Base-by-base conservation (phyloP, 2,329 filamentous ascomycete genomes). In the Cytospora schulzeri region DNA sequence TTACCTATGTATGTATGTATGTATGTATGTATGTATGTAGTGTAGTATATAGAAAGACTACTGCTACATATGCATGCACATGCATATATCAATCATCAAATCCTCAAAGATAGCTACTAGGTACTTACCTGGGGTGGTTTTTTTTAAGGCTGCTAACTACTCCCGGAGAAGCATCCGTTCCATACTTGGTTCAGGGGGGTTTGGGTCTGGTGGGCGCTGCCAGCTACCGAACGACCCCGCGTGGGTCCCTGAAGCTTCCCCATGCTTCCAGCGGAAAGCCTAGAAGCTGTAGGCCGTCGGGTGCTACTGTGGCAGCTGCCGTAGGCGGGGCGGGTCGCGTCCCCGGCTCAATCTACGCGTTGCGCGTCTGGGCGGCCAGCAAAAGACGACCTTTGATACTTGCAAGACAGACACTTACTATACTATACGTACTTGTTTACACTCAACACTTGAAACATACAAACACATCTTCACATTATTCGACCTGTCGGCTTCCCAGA, bases 61-160 rank as follows among this genome's bases (percentile, higher is more conserved):
- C 33, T 41, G 29, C 28, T 17, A 38, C 35, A 38, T 38, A 12
- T 50, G 33, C 52, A 33, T 56, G 11, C 35, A 31, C 59, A 50
- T 26, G 19, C n/a, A 50, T 4, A 56, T 56, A 41, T 15, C 50
- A 62, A 56, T 56, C 55, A 33, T 61, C 33, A 33, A 61, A 58
- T 53, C 19, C 38, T 48, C 17, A 31, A 33, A 33, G 8, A 33
- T 33, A 33, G 12, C 8, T 11, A 33, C n/a, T n/a, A n/a, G n/a
- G n/a, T n/a, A n/a, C n/a, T n/a, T n/a, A n/a, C n/a, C n/a, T n/a
- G n/a, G n/a, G n/a, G n/a, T n/a, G n/a, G n/a, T n/a, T n/a, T n/a
- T n/a, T n/a, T n/a, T n/a, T n/a, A n/a, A n/a, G n/a, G 31, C 31
- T 33, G 31, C 4, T 11, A 33, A 33, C 29, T 9, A 33, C 31